These are phyloP conservation scores for Boletellus emodensis DNA, from an alignment of 768 basidiomycete species.

Conservation along the genomic window DNA sequence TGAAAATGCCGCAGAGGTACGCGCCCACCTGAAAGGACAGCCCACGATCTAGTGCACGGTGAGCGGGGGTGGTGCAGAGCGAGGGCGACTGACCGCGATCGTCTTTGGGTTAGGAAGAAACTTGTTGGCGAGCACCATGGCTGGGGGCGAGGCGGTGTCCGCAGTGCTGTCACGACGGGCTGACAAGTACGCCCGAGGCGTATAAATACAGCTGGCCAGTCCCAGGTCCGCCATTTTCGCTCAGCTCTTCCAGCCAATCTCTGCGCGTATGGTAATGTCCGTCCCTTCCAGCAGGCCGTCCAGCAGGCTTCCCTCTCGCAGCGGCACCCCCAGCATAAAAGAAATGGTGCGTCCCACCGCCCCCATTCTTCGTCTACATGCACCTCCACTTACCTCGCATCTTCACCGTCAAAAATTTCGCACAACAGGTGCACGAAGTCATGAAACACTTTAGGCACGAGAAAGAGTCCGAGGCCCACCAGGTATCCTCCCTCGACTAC, in stretches of 20 bases:
- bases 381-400: slow-evolving; percentile 29
- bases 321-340: slow-evolving; percentile 39
- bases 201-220: slow-evolving; percentile 19
- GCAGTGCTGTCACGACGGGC: neutral
- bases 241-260: slow-evolving; percentile 14
- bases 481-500: slow-evolving; percentile 41
- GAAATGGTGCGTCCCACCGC: slow-evolving; percentile 36
- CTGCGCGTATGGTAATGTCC: slow-evolving; percentile 19
- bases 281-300: slow-evolving; percentile 21
- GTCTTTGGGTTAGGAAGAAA: slow-evolving; percentile 60
- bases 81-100: slow-evolving; percentile 61
- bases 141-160: neutral
- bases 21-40: slow-evolving; percentile 87
- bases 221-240: slow-evolving; percentile 14
- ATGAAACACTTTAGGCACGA: slow-evolving; percentile 70
- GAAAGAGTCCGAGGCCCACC: slow-evolving; percentile 85
- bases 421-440: slow-evolving; percentile 61
- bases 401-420: slow-evolving; percentile 31
- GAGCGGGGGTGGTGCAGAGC: slow-evolving; percentile 1
- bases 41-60: slow-evolving; percentile 68
- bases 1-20: neutral
- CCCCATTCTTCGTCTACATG: slow-evolving; percentile 9
- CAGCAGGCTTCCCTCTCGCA: slow-evolving; percentile 34
- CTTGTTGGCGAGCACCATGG: slow-evolving; percentile 28
- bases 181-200: neutral